phyloP scores from a whole-genome alignment of 495 filamentous ascomycete species.

The Podospora bellae-mahoneyi region DNA sequence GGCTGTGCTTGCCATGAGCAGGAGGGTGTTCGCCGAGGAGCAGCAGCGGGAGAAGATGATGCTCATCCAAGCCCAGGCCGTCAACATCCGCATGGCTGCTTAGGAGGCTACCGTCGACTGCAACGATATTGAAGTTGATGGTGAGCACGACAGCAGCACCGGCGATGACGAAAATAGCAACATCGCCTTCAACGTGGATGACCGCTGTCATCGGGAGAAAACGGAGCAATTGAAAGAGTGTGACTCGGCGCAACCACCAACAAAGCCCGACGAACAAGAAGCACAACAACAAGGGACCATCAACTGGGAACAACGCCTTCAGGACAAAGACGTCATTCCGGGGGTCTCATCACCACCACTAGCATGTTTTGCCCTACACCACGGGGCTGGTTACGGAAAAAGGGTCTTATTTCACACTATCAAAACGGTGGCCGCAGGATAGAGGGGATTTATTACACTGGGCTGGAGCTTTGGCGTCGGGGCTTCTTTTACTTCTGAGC shows the following conservation, averaged over 20 bases:
- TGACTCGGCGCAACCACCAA: neutral
- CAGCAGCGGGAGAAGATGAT: constrained; percentile 43
- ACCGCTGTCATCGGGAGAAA: neutral
- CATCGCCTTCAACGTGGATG: neutral
- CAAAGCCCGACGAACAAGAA: neutral
- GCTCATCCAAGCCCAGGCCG: constrained; percentile 29
- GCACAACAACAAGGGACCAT: neutral
- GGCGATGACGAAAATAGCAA: neutral
- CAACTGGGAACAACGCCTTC: neutral
- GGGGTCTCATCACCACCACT: constrained; percentile 1
- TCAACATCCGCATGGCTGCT: constrained; percentile 32
- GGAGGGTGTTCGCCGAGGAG: constrained; percentile 87
- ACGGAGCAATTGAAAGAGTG: neutral
- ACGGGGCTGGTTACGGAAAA: constrained; percentile 2
- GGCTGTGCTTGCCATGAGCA: constrained; percentile 86
- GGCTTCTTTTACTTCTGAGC: constrained; percentile 18
- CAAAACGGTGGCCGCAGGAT: constrained; percentile 11
- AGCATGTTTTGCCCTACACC: constrained; percentile 1
- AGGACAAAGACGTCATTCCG: neutral
- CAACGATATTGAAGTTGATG: neutral
- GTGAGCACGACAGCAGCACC: neutral
- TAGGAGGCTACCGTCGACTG: neutral
- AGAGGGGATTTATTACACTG: constrained; percentile 7
- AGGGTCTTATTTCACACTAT: neutral
- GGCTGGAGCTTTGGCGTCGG: constrained; percentile 9